Base-by-base conservation (phyloP, 2,329 filamentous ascomycete genomes). In the Fusarium armeniacum region DNA sequence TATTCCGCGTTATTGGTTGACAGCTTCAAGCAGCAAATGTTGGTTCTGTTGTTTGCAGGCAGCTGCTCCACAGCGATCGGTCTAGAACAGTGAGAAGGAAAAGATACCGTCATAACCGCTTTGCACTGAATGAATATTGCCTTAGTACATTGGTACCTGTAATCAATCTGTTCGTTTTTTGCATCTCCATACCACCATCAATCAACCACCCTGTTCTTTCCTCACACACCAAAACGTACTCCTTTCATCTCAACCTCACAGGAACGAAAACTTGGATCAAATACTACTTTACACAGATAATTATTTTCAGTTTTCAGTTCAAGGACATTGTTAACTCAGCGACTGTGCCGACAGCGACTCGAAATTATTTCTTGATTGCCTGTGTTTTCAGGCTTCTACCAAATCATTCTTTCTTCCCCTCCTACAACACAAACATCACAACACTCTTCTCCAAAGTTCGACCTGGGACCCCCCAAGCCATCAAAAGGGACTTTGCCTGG, bases 321-420 rank as follows among this genome's bases (percentile, higher is more conserved):
- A 11, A 20, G 5, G 35, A 2, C 6, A 38, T 52, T 7, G 5
- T 16, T 2, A 4, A 10, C 9, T 3, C 6, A 40, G 9, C 16
- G 47, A 20, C 6, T 13, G 22, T 9, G 24, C 35, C 18, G 35
- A 41, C 24, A n/a, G 15, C 24, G n/a, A 16, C 10, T 40, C 13
- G 13, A 13, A 18, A 41, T 41, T 40, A 41, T 30, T 52, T 4
- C 49, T 52, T 28, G 18, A 20, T n/a, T 65, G 54, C 61, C 61
- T 54, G 44, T 13, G 20, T 65, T 65, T 44, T 60, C 32, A 63
- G 50, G 44, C 49, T 16, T 52, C 35, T 30, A 52, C 49, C 18
- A 18, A 40, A 30, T 6, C 13, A 22, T 41, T 22, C n/a, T 18
- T 28, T 41, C n/a, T 32, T 41, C 18, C 57, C 30, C 36, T 30